Base-by-base conservation (phyloP, 176 grass and related monocot species). In the Secale cereale region DNA sequence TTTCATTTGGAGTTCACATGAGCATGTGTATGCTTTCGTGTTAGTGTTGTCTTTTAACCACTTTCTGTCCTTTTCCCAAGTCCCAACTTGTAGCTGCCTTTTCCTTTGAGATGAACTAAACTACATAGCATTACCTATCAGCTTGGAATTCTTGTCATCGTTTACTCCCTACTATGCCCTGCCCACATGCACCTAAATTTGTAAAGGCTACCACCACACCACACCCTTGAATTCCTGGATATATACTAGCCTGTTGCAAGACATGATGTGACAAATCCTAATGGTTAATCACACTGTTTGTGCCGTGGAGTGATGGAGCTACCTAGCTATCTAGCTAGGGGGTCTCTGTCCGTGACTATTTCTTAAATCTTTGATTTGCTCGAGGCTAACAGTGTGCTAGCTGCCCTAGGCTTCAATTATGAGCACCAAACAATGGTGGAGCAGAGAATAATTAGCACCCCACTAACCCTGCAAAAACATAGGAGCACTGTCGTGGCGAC, bases 351-450 rank as follows among this genome's bases (percentile, higher is more conserved):
- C 78, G 74, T 83, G 81, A 25, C 54, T 56, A 25, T 67, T 17
- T 27, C n/a, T 40, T 56, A 56, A 56, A 4, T 12, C 57, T 11
- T 11, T 60, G 9, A 60, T 60, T 72, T 27, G 81, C n/a, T 83
- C 56, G 29, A 57, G 31, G 36, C 68, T 40, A 19, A 7, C 39
- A 87, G 46, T 48, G 8, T 27, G 46, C 41, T 52, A 74, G 60
- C 60, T 31, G 10, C 56, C n/a, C 56, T 88, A 89, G 78, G 36
- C 70, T 62, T 89, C 82, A 85, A 89, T 89, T 85, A 89, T 89
- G 70, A 2, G 5, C 20, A 56, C 10, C 69, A 77, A 89, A 89
- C 70, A 62, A 77, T 83, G 72, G 17, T 27, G 26, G 8, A 78
- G 14, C 85, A 36, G 61, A 81, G 31, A 62, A 5, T 35, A 59